A percentile compares a stretch with the other conserved stretches of the same genome.
Conservation (phyloP, 306 rosid genomes). For the Fagus crenata region DNA sequence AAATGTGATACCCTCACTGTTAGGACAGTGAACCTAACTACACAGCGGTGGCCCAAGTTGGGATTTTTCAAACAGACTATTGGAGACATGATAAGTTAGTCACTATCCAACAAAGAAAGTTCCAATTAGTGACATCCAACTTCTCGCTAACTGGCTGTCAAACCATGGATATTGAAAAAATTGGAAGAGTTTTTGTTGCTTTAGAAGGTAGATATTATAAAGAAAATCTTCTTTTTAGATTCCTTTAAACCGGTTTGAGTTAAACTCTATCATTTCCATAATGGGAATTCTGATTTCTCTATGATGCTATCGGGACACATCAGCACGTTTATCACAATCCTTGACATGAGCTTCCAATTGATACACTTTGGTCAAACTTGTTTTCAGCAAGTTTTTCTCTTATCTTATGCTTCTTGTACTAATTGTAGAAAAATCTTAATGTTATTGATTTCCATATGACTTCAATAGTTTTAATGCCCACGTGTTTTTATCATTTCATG, state of each 20-base stretch:
- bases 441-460: background rate
- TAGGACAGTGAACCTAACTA: constrained; percentile 4
- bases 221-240: no score
- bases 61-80: background rate
- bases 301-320: background rate
- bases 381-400: background rate
- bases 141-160: background rate
- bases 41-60: no score
- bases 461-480: background rate
- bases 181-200: background rate
- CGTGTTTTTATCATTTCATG: background rate
- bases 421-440: background rate
- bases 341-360: background rate
- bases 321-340: background rate
- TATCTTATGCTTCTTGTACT: background rate
- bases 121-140: background rate
- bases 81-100: background rate
- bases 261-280: no score
- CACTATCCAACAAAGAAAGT: background rate
- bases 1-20: constrained; percentile 1
- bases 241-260: no score
- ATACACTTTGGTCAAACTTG: background rate
- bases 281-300: no score
- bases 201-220: no score
- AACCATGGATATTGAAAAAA: background rate